Evolutionary conservation across 2,329 filamentous ascomycete species (phyloP), one percentile per base, ranked within the genome.

Genomic region (Monilinia fructigena): DNA sequence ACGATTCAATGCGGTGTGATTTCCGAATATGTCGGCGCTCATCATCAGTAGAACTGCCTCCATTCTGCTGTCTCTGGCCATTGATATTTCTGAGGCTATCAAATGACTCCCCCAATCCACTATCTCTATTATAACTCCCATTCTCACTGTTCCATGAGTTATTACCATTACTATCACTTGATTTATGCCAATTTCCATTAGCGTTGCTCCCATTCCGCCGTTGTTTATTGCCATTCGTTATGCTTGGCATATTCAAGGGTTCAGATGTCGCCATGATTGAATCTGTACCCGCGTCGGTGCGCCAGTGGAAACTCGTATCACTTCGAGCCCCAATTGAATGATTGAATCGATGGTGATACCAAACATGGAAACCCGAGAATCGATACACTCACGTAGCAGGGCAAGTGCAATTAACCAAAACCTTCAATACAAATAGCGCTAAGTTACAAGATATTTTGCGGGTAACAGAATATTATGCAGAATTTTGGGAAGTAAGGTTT

Each of bases 1-100:
- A 72, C 18, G 71, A 55, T 23, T 66, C 63, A 23, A 73, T 72
- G 26, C 67, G 68, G 60, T 73, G 71, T 8, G 72, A 71, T 8
- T 67, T 52, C 18, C 56, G 16, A 8, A 55, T 42, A 28, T 48
- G 55, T 38, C n/a, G 28, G 18, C 16, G 45, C 20, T 63, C 64
- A 2, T 65, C 50, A 38, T 48, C 48, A 12, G 45, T 26, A 35
- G 63, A 59, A 26, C 4, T 28, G 47, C 47, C 40, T 2, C 20
- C 61, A 54, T 31, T 61, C 14, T 55, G 40, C 10, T 65, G 45
- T 38, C 14, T 42, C 12, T 10, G 28, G 10, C 26, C 35, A 8
- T 47, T 45, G 35, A 31, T 28, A 42, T 63, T 31, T 23, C 55
- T 16, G 12, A 63, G 31, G 3, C 16, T 38, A 31, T 65, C 55